Conservation (phyloP, 768 basidiomycete genomes). For the Pleurotus sapidus region DNA sequence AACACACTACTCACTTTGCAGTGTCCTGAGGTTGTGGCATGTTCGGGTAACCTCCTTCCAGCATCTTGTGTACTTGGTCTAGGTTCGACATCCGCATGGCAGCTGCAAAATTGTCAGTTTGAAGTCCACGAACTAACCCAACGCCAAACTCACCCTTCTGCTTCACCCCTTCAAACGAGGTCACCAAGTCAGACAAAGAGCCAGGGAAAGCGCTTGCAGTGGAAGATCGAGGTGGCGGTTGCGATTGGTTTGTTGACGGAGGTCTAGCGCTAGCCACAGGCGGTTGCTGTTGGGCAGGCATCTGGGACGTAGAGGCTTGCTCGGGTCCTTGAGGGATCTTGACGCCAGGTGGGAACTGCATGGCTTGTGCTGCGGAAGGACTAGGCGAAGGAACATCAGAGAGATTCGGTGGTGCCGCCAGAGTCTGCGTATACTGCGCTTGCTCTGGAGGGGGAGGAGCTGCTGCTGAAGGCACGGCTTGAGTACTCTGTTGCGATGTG, state of each 20-base stretch:
- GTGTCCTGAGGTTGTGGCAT: constrained; percentile 93
- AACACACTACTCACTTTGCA: constrained; percentile 65
- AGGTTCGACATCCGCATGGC: constrained; percentile 85
- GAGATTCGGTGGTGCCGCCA: constrained; percentile 7
- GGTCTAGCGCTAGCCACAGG: constrained; percentile 47
- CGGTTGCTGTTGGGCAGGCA: constrained; percentile 27
- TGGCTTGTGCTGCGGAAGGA: constrained; percentile 19
- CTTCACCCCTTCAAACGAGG: constrained; percentile 94
- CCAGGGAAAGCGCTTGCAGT: constrained; percentile 59
- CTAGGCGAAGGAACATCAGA: constrained; percentile 16
- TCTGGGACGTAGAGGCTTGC: constrained; percentile 10
- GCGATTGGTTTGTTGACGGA: constrained; percentile 40
- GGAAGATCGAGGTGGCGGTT: constrained; percentile 39
- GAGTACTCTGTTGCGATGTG: constrained; percentile 20
- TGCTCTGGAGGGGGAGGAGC: constrained; percentile 51
- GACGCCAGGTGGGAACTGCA: constrained; percentile 68
- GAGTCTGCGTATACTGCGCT: constrained; percentile 24
- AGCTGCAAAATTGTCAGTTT: constrained; percentile 32
- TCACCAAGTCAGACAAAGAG: constrained; percentile 87
- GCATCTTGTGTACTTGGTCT: constrained; percentile 87
- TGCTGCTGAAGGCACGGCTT: constrained; percentile 31
- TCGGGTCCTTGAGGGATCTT: constrained; percentile 37
- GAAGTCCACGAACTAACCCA: background rate
- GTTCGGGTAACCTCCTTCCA: constrained; percentile 87
- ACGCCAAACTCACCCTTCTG: constrained; percentile 71